Percentiles rank a stretch among this genome's conserved stretches.
Conservation (phyloP, 768 basidiomycete species). For the Mycena kentingensis region DNA sequence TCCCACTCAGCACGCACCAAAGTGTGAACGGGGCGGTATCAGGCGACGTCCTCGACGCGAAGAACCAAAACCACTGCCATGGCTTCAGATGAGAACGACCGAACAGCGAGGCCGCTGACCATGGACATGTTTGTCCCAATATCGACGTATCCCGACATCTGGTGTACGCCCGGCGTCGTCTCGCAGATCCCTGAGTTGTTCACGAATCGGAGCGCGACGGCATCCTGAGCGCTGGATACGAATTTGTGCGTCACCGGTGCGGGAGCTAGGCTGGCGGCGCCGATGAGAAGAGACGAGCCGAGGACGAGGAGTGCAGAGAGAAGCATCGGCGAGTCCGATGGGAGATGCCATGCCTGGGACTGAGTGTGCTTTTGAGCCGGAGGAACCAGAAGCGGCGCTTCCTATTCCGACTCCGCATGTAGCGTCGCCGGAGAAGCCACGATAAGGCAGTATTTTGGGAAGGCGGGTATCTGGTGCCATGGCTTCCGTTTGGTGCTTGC, state of each 20-base stretch:
- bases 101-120: conserved; percentile 30
- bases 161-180: conserved; percentile 50
- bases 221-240: conserved; percentile 14
- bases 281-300: conserved; percentile 3
- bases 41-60: conserved; percentile 60
- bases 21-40: conserved; percentile 67
- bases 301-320: conserved; percentile 9
- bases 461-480: too few relatives aligned
- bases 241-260: conserved; percentile 13
- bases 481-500: too few relatives aligned
- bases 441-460: too few relatives aligned
- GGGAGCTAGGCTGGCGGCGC: background rate
- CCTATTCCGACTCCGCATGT: too few relatives aligned
- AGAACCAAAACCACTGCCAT: conserved; percentile 75
- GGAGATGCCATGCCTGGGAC: too few relatives aligned
- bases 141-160: conserved; percentile 54
- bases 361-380: too few relatives aligned
- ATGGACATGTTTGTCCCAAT: conserved; percentile 53
- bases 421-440: too few relatives aligned
- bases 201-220: conserved; percentile 30
- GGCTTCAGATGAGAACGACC: background rate
- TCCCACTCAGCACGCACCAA: conserved; percentile 42
- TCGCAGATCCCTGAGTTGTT: conserved; percentile 55
- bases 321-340: too few relatives aligned
- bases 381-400: too few relatives aligned